Conservation (phyloP, 768 basidiomycete genomes). For the Agaricus blazei region DNA sequence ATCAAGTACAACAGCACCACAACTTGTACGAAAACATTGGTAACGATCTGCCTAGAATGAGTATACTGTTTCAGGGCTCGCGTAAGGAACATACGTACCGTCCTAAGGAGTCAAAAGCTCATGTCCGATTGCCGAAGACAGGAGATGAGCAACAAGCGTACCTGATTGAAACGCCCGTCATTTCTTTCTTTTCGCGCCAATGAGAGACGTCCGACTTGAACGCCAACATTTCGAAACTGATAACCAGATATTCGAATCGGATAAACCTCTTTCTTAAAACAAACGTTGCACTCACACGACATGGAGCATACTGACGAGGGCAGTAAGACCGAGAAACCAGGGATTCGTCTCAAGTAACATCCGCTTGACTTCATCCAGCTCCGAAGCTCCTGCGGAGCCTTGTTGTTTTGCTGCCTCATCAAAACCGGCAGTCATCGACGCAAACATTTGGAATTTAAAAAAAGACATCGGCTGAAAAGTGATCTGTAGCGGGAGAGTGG, state of each 20-base stretch:
- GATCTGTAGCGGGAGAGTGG: conserved; percentile 72
- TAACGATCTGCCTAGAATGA: conserved; percentile 50
- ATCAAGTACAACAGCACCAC: conserved; percentile 90
- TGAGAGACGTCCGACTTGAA: conserved; percentile 95
- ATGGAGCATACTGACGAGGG: conserved; percentile 81
- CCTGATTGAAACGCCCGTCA: conserved; percentile 94
- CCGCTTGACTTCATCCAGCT: conserved; percentile 93
- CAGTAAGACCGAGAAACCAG: conserved; percentile 83
- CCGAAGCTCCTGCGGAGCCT: conserved; percentile 53
- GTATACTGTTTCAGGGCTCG: background rate
- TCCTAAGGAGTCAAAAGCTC: conserved; percentile 28
- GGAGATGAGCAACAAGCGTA: conserved; percentile 26
- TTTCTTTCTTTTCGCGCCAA: conserved; percentile 92
- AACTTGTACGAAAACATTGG: conserved; percentile 91
- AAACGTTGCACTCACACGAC: conserved; percentile 53
- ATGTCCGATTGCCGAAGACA: background rate
- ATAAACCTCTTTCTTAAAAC: conserved; percentile 28
- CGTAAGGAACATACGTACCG: conserved; percentile 37
- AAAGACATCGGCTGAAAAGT: conserved; percentile 82
- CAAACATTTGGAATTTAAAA: conserved; percentile 84
- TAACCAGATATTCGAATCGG: conserved; percentile 31
- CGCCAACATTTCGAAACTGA: conserved; percentile 90
- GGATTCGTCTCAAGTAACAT: conserved; percentile 90
- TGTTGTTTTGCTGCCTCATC: conserved; percentile 81
- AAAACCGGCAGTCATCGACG: conserved; percentile 81